These are phyloP conservation scores for Chrysosporium queenslandicum DNA, from an alignment of 2,329 filamentous ascomycete species.

Conservation along the genomic window DNA sequence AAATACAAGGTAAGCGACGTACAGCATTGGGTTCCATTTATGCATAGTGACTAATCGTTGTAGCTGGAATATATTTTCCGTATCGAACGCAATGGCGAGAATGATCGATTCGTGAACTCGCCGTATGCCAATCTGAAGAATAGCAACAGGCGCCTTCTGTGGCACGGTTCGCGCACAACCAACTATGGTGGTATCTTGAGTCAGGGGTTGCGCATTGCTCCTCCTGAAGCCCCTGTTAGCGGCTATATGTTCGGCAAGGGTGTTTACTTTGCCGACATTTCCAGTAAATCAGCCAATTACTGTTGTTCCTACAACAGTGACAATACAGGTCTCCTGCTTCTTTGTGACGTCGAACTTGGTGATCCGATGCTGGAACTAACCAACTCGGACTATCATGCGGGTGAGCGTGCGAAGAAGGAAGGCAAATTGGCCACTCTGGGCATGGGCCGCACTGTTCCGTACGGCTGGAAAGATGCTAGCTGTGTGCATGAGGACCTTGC, in stretches of 20 bases:
- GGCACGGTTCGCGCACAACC: constrained; percentile 75
- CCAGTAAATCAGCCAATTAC: constrained; percentile 71
- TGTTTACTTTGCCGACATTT: constrained; percentile 79
- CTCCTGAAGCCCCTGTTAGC: constrained; percentile 60
- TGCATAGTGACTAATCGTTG: constrained; percentile 9
- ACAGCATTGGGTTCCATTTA: background rate
- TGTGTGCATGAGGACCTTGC: constrained; percentile 54
- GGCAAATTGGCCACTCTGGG: constrained; percentile 62
- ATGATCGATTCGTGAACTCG: constrained; percentile 54
- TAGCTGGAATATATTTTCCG: constrained; percentile 66
- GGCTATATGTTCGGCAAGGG: constrained; percentile 90
- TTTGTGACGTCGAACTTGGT: constrained; percentile 78
- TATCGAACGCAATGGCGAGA: constrained; percentile 65
- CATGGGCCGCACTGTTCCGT: constrained; percentile 54
- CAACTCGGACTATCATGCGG: constrained; percentile 52
- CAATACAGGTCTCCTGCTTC: constrained; percentile 62
- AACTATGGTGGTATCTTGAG: constrained; percentile 82
- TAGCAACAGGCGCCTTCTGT: constrained; percentile 66
- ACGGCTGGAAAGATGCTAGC: constrained; percentile 64
- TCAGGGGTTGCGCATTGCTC: constrained; percentile 82
- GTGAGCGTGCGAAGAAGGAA: constrained; percentile 48
- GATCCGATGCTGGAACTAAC: constrained; percentile 59
- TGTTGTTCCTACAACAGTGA: constrained; percentile 54
- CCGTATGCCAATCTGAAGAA: constrained; percentile 42
- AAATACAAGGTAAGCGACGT: constrained; percentile 25